Percentiles rank a stretch among this genome's conserved stretches.
Evolutionary conservation across 352 stramenopile species (phyloP).

Genomic region (Salisapilia sapeloensis): DNA sequence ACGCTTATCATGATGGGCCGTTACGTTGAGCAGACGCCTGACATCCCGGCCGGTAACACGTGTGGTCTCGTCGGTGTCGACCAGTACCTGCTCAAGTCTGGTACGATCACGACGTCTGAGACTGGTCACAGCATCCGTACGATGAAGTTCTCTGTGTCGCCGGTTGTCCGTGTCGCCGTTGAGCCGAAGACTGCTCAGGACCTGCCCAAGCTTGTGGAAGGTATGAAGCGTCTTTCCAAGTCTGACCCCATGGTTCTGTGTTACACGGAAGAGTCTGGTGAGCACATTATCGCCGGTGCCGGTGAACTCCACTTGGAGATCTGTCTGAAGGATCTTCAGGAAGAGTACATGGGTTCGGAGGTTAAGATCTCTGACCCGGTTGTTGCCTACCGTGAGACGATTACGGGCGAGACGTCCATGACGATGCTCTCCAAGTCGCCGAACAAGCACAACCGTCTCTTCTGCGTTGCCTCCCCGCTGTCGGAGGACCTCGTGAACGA

Average conservation of each 20-base stretch:
- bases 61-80: slow-evolving; percentile 98
- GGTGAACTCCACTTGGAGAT: slow-evolving; percentile 99
- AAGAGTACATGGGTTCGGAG: slow-evolving; percentile 98
- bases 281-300: slow-evolving; percentile 99
- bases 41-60: slow-evolving; percentile 99
- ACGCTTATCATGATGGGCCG: slow-evolving; percentile 99
- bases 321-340: slow-evolving; percentile 99
- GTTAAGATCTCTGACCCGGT: slow-evolving; percentile 99
- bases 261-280: slow-evolving; percentile 98
- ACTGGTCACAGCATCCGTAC: slow-evolving; percentile 97
- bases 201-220: slow-evolving; percentile 99
- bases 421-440: slow-evolving; percentile 98
- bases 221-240: slow-evolving; percentile 99
- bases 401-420: slow-evolving; percentile 89
- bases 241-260: slow-evolving; percentile 99
- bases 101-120: slow-evolving; percentile 97
- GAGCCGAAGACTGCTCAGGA: slow-evolving; percentile 98
- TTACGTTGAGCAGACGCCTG: slow-evolving; percentile 95
- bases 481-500: slow-evolving; percentile 89
- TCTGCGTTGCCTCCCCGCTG: slow-evolving; percentile 87
- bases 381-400: slow-evolving; percentile 98
- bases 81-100: slow-evolving; percentile 99
- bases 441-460: slow-evolving; percentile 99
- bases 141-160: slow-evolving; percentile 99
- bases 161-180: slow-evolving; percentile 98